A percentile compares a stretch with the other conserved stretches of the same genome.
phyloP scores from a whole-genome alignment of 345 rosid species.

The Rubroshorea leprosula region DNA sequence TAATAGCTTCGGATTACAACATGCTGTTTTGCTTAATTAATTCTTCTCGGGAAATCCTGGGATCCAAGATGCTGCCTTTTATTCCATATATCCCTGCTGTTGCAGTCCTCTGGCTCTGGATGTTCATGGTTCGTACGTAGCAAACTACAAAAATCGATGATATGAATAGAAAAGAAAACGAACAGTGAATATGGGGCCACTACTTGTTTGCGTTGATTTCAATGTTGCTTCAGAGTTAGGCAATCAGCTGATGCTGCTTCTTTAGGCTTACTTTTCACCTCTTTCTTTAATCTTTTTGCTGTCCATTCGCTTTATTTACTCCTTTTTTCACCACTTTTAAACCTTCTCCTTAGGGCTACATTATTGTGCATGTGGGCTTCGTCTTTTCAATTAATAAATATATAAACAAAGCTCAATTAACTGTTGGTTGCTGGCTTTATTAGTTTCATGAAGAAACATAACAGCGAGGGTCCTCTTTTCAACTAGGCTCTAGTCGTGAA shows the following conservation, averaged over 20 bases:
- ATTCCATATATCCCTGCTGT: not conserved
- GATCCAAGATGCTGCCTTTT: no score
- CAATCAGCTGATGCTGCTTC: slow-evolving; percentile 36
- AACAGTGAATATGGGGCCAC: slow-evolving; percentile 7
- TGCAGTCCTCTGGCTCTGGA: not conserved
- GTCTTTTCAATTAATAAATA: no score
- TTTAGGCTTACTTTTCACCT: not conserved
- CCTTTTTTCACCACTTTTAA: not conserved
- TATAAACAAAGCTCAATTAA: not conserved
- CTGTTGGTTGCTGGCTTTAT: not conserved
- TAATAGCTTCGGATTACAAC: no score
- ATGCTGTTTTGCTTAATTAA: no score
- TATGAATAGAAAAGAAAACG: not conserved
- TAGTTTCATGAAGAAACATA: slow-evolving; percentile 7
- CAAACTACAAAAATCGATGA: not conserved
- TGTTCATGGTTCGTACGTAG: slow-evolving; percentile 27
- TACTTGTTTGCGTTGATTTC: slow-evolving; percentile 32
- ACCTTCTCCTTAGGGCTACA: not conserved
- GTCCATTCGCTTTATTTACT: no score
- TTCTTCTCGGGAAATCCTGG: no score
- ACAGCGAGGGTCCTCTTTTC: no score
- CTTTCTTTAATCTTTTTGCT: slow-evolving; percentile 4
- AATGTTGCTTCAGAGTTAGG: slow-evolving; percentile 40
- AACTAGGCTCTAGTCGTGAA: no score
- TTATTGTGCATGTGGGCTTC: no score